Conservation (phyloP, 208 protist genomes). For the Crithidia sp. region DNA sequence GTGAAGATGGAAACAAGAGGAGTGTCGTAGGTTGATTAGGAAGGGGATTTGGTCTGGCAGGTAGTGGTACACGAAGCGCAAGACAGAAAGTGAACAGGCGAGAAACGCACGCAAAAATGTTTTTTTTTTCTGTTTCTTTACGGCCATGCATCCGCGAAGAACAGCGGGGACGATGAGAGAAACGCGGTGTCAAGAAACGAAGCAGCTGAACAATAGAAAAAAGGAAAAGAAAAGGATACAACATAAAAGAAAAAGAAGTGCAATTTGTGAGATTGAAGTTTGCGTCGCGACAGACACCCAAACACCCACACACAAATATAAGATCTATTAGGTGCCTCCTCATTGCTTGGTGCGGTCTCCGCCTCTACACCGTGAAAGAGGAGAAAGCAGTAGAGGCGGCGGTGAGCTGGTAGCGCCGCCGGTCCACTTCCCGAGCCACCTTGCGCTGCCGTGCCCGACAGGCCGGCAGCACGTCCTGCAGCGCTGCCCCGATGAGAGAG, state of each 20-base stretch:
- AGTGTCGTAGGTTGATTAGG: no score
- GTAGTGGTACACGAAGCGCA: no score
- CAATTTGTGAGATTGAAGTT: not conserved
- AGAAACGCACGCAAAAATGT: no score
- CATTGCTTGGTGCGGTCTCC: no score
- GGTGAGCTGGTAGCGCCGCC: slow-evolving; percentile 20
- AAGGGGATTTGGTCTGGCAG: no score
- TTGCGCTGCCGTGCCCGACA: slow-evolving; percentile 26
- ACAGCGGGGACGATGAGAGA: no score
- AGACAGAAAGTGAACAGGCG: no score
- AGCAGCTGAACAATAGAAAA: slow-evolving; percentile 18
- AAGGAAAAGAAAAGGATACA: slow-evolving; percentile 20
- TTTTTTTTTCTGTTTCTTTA: no score
- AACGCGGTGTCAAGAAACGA: not conserved
- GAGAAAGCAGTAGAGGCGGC: not conserved
- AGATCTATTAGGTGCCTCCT: no score
- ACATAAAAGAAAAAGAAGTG: not conserved
- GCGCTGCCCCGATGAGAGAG: slow-evolving; percentile 29
- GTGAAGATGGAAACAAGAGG: no score
- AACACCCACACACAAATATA: not conserved
- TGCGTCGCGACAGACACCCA: not conserved
- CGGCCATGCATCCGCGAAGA: slow-evolving; percentile 2
- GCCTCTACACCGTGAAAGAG: not conserved
- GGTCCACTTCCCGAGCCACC: slow-evolving; percentile 34
- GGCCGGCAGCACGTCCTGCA: slow-evolving; percentile 28